Conservation (phyloP, 129 eudicot species). For the Arctium lappa region DNA sequence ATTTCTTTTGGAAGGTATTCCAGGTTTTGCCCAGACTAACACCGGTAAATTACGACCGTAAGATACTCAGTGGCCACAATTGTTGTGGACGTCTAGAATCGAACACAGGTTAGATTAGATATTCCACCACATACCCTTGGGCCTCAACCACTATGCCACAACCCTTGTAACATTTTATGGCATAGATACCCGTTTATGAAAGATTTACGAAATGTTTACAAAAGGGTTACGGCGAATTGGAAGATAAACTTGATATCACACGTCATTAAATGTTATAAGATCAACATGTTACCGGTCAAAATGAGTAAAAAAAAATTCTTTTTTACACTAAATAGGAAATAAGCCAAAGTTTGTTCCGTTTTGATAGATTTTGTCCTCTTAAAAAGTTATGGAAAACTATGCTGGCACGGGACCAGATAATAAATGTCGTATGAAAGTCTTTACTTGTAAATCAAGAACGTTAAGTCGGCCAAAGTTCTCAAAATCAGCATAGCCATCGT, state of each 20-base stretch:
- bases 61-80: no score
- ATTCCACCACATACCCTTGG: no score
- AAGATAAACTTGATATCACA: not conserved
- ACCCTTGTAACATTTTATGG: not conserved
- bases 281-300: not conserved
- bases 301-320: not conserved
- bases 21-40: no score
- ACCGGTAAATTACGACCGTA: no score
- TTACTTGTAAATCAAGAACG: conserved; percentile 92
- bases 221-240: not conserved
- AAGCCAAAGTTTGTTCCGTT: not conserved
- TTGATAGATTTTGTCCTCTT: not conserved
- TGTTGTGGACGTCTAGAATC: no score
- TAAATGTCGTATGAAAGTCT: not conserved
- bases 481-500: conserved; percentile 82
- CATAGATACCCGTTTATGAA: not conserved
- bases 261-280: not conserved
- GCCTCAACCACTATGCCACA: no score
- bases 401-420: not conserved
- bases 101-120: no score
- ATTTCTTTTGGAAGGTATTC: no score
- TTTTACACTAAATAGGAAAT: not conserved
- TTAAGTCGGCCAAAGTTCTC: conserved; percentile 88
- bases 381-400: not conserved
- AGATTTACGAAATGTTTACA: not conserved